Base-by-base conservation (phyloP, 1,139 yeast genomes). In the Suhomyces anneliseae region DNA sequence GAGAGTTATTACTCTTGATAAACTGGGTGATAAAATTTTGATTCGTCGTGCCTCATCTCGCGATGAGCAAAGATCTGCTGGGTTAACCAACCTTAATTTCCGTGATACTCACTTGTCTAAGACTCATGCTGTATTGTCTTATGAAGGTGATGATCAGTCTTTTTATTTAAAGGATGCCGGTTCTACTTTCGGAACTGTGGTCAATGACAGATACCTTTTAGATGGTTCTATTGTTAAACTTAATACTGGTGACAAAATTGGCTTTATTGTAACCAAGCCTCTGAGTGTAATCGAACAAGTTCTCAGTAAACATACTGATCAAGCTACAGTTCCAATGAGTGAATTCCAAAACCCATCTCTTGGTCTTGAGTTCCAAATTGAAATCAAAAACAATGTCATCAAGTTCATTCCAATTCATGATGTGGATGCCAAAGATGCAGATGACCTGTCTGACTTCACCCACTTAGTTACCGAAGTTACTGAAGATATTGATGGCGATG, bases 171-270 rank as follows among this genome's bases (percentile, higher is more conserved):
- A 55, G 46, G 79, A 74, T 50, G 50, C 52, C 11, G 54, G 53
- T 10, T 72, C 77, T 6, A 72, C 75, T 31, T 74, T 73, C 57
- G 79, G 79, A 0, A 74, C 79, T 7, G 54, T 71, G 14, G 47
- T 71, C 41, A 69, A 72, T 50, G 58, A 60, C 24, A 44, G 58
- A 7, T 64, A 61, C 38, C 53, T 72, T 27, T 38, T 56, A 7
- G 65, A 70, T 0, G 55, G 54, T 10, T 43, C 44, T 12, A 56
- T 61, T 56, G 46, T 56, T 38, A 45, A 48, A 15, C 52, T 72
- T 32, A 34, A 39, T 8, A 46, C 58, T 40, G 64, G 64, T 14
- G 74, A 70, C 50, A 35, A 34, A 1, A 52, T 72, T 24, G 72
- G 75, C 8, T 68, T 72, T 39, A 65, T 72, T 38, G 56, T 72